A percentile compares a stretch with the other conserved stretches of the same genome.
Evolutionary conservation across 306 rosid genomes (phyloP).

Genomic region (Vigna angularis): DNA sequence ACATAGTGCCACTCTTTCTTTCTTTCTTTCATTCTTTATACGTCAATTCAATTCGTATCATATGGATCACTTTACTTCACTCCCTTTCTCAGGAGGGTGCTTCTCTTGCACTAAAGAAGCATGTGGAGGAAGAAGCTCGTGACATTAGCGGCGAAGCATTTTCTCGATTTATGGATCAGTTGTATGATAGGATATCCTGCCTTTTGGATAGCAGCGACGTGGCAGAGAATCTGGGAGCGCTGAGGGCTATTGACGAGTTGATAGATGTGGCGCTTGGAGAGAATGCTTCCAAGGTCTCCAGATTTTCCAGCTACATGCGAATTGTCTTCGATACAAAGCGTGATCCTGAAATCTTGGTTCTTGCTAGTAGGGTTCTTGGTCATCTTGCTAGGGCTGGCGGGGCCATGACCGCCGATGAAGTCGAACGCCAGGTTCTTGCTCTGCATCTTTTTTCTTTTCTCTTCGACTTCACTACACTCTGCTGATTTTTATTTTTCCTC

Average conservation of each 20-base stretch:
- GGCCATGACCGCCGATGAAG: slow-evolving; percentile 98
- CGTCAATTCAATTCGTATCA: neutral
- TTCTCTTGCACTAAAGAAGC: slow-evolving; percentile 77
- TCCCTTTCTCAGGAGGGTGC: slow-evolving; percentile 73
- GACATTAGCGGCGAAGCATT: slow-evolving; percentile 94
- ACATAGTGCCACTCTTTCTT: neutral
- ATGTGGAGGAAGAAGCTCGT: slow-evolving; percentile 92
- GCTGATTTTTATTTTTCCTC: slow-evolving; percentile 33
- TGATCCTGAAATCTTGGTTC: slow-evolving; percentile 88
- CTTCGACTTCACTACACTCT: slow-evolving; percentile 1
- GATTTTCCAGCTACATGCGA: slow-evolving; percentile 83
- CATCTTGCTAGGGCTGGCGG: slow-evolving; percentile 98
- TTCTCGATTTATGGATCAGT: slow-evolving; percentile 92
- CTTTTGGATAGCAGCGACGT: slow-evolving; percentile 83
- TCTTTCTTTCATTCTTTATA: neutral
- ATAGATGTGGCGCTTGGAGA: slow-evolving; percentile 96
- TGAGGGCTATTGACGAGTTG: slow-evolving; percentile 94
- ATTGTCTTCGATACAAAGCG: slow-evolving; percentile 86
- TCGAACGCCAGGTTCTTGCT: slow-evolving; percentile 76
- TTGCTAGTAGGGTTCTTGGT: slow-evolving; percentile 94
- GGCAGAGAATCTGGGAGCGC: slow-evolving; percentile 89
- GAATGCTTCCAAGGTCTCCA: slow-evolving; percentile 92
- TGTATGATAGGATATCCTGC: slow-evolving; percentile 81
- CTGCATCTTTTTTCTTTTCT: neutral
- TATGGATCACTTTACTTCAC: neutral